A percentile compares a stretch with the other conserved stretches of the same genome.
phyloP scores from a whole-genome alignment of 169 alveolate genomes.

The Amoebophrya sp. region DNA sequence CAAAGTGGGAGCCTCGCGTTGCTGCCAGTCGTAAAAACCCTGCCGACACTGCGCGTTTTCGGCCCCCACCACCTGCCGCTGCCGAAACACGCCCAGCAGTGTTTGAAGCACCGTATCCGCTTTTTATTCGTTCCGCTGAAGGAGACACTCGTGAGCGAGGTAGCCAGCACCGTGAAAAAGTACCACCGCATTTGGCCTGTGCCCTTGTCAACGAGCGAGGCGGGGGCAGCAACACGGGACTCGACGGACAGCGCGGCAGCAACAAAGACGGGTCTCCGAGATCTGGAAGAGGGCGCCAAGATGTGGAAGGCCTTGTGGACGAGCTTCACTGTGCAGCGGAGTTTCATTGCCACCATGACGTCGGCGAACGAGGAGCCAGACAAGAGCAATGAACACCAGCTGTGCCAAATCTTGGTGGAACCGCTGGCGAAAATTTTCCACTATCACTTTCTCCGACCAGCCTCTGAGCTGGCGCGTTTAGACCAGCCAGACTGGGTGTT shows the following conservation, averaged over 20 bases:
- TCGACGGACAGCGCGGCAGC: background rate
- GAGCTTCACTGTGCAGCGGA: too few relatives aligned
- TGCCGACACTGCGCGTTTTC: background rate
- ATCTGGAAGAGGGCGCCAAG: background rate
- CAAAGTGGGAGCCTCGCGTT: background rate
- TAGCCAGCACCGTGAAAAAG: background rate
- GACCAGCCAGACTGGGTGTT: conserved; percentile 13
- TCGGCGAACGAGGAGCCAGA: too few relatives aligned
- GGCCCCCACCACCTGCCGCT: too few relatives aligned
- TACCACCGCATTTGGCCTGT: background rate
- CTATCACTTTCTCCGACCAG: background rate
- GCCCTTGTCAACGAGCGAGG: too few relatives aligned
- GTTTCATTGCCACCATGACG: too few relatives aligned
- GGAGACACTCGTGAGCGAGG: background rate
- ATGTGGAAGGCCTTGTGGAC: too few relatives aligned
- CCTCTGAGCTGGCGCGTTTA: background rate
- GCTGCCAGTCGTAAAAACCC: background rate
- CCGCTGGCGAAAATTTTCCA: background rate
- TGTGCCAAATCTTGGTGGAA: too few relatives aligned
- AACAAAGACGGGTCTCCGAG: background rate
- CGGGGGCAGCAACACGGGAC: too few relatives aligned
- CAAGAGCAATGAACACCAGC: too few relatives aligned
- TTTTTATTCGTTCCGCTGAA: background rate
- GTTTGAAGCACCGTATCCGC: background rate
- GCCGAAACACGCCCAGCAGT: background rate